Percentiles rank a stretch among this genome's conserved stretches.
Conservation (phyloP, 345 rosid species). For the Aurinia saxatilis region DNA sequence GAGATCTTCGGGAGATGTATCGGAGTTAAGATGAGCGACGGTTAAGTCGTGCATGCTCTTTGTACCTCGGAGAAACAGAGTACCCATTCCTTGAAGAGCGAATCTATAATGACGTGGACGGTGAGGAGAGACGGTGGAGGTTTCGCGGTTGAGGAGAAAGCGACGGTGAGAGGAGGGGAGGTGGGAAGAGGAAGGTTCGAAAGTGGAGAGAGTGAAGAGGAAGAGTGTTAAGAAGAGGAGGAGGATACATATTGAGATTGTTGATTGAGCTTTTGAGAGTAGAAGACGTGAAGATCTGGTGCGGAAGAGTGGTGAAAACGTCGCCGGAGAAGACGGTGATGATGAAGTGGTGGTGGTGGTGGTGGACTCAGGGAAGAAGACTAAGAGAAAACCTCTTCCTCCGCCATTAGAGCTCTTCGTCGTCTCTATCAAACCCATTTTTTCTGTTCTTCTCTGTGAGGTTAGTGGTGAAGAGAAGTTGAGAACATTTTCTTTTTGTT, state of each 20-base stretch:
- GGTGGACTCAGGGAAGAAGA: conserved; percentile 66
- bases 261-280: conserved; percentile 66
- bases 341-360: neutral
- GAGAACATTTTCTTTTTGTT: neutral
- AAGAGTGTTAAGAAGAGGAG: conserved; percentile 63
- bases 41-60: conserved; percentile 29
- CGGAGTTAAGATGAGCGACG: conserved; percentile 58
- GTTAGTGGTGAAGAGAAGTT: conserved; percentile 18
- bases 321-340: conserved; percentile 21
- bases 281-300: conserved; percentile 35
- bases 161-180: conserved; percentile 31
- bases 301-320: conserved; percentile 35
- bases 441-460: neutral
- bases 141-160: conserved; percentile 25
- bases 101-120: neutral
- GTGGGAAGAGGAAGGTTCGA: conserved; percentile 51
- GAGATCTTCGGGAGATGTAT: conserved; percentile 42
- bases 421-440: conserved; percentile 30
- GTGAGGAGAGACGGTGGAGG: no score
- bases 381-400: conserved; percentile 57
- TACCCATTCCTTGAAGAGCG: conserved; percentile 34
- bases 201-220: conserved; percentile 83
- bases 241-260: conserved; percentile 71
- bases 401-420: neutral
- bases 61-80: conserved; percentile 27